Evolutionary conservation across 495 filamentous ascomycete species (phyloP), one percentile per base, ranked within the genome.

Genomic region (Hyphodiscus hymeniophilus): DNA sequence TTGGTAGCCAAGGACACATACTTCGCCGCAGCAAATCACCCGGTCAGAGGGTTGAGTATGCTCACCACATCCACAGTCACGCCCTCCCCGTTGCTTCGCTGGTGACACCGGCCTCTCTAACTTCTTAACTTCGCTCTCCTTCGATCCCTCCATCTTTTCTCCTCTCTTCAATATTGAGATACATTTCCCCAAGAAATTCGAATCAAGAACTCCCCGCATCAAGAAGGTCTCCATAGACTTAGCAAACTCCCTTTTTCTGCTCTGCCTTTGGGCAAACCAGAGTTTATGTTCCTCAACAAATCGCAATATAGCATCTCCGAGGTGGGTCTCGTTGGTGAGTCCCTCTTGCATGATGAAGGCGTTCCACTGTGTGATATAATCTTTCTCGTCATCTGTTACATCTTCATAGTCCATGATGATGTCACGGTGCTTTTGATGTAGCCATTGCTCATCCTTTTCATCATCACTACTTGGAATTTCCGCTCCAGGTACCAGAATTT

Each of bases 361-460:
- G 42, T 77, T 72, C 71, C 72, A 77, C 39, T 67, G 63, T 36
- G 60, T 61, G 49, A 75, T 65, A 45, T 70, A 76, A 47, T 76
- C 74, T 46, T 73, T 74, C 44, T 77, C 74, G 12, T 61, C 61
- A 12, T 58, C 59, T 15, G 66, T 61, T 10, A 76, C 60, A 50
- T 76, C 74, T 34, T 61, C 64, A 42, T 70, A 76, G 45, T 77
- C 74, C 8, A 63, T 57, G 23, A 76, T 67, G 44, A 63, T 67
- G 41, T 76, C 70, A 20, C 68, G 64, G 48, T 75, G 70, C 56
- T 76, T 77, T 38, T 70, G 66, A 5, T 70, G 54, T 8, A 77
- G 61, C 74, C 73, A 77, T 26, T 53, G 53, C 42, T 72, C 68
- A 54, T 75, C 68, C 5, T 69, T 58, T 1, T 57, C 58, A 21